phyloP scores from a whole-genome alignment of 371 early-diverging fungal species.

The Syncephalastrum contaminatum region DNA sequence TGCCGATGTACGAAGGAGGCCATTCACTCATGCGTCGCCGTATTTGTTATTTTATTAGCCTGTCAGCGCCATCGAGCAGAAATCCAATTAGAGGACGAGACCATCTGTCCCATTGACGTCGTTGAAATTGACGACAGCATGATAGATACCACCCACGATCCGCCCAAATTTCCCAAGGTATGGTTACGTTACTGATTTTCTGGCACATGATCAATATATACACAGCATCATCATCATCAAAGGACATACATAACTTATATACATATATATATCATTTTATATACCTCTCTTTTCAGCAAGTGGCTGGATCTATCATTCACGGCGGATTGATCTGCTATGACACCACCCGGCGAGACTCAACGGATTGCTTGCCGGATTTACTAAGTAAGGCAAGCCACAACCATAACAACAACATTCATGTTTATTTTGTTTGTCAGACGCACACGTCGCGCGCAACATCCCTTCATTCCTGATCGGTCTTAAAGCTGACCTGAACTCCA shows the following conservation, averaged over 20 bases:
- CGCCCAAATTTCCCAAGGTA: conserved; percentile 27
- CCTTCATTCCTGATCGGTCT: conserved; percentile 36
- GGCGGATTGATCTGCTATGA: conserved; percentile 45
- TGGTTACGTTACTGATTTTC: too few species aligned
- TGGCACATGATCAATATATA: too few species aligned
- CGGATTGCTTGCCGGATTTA: conserved; percentile 37
- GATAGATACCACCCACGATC: conserved; percentile 23
- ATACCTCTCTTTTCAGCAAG: too few species aligned
- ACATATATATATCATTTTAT: too few species aligned
- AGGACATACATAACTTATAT: too few species aligned
- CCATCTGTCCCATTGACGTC: conserved; percentile 24
- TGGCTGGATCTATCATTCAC: conserved; percentile 9
- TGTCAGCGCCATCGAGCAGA: conserved; percentile 25
- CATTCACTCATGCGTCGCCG: too few species aligned
- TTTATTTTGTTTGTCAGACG: conserved; percentile 18
- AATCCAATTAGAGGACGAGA: conserved; percentile 9
- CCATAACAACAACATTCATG: conserved; percentile 6
- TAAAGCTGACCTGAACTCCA: conserved; percentile 25
- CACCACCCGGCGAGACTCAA: conserved; percentile 25
- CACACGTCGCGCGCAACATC: conserved; percentile 27
- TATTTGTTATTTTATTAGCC: conserved; percentile 16
- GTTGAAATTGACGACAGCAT: conserved; percentile 28
- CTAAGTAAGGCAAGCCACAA: conserved; percentile 28
- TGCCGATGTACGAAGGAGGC: not conserved
- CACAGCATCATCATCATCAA: too few species aligned